phyloP scores from a whole-genome alignment of 2,329 filamentous ascomycete species.

The Exophiala sp. region DNA sequence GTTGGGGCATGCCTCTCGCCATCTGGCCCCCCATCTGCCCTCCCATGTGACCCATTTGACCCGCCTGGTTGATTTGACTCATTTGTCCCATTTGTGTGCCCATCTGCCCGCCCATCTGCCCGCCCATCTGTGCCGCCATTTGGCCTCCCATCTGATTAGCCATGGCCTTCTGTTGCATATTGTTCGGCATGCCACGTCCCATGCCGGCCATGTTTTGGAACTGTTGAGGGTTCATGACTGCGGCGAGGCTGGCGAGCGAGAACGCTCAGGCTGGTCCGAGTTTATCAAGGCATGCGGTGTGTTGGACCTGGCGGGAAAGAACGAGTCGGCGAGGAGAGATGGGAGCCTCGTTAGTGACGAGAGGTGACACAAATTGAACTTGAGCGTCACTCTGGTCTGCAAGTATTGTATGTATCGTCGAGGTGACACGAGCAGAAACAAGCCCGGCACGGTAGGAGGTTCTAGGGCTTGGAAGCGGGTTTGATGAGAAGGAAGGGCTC shows the following conservation, averaged over 20 bases:
- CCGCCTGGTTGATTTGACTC: conserved; percentile 29
- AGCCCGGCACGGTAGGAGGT: background rate
- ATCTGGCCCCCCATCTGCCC: conserved; percentile 14
- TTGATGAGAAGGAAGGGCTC: background rate
- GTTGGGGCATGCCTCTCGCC: conserved; percentile 16
- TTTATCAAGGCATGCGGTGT: conserved; percentile 13
- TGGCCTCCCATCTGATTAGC: conserved; percentile 20
- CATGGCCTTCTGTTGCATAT: conserved; percentile 27
- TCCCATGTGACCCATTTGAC: conserved; percentile 19
- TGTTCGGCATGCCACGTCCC: conserved; percentile 27
- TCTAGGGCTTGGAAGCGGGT: background rate
- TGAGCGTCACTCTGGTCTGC: background rate
- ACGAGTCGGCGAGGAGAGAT: background rate
- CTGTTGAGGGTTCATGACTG: conserved; percentile 27
- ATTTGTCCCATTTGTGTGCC: conserved; percentile 19
- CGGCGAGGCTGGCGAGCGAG: conserved; percentile 10
- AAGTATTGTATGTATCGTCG: background rate
- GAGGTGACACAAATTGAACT: background rate
- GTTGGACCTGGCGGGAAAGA: background rate
- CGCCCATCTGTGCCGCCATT: conserved; percentile 18
- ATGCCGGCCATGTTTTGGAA: conserved; percentile 28
- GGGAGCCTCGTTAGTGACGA: background rate
- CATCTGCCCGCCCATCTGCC: conserved; percentile 17
- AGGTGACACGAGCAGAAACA: background rate
- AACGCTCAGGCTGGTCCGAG: conserved; percentile 6